Percentiles rank a stretch among this genome's conserved stretches.
phyloP scores from a whole-genome alignment of 345 rosid genomes.

The Diplotaxis tenuifolia region DNA sequence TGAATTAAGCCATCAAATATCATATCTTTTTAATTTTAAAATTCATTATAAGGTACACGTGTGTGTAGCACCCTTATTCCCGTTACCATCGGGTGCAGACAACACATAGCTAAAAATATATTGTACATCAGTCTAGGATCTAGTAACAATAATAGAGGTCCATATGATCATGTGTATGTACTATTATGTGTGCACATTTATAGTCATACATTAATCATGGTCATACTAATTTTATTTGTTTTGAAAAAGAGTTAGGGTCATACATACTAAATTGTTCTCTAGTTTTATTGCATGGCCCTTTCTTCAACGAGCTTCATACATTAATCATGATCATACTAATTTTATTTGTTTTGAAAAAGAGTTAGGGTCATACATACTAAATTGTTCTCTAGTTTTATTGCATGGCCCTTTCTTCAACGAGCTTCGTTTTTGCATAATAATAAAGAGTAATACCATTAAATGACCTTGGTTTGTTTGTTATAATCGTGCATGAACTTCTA shows the following conservation, averaged over 20 bases:
- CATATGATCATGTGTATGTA: not conserved
- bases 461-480: not conserved
- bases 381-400: not conserved
- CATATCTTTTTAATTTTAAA: not conserved
- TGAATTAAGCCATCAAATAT: not conserved
- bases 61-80: slow-evolving; percentile 6
- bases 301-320: not conserved
- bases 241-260: no score
- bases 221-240: no score
- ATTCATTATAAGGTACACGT: slow-evolving; percentile 16
- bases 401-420: not conserved
- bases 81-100: slow-evolving; percentile 24
- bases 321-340: no score
- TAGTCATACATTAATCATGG: not conserved
- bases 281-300: not conserved
- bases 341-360: no score
- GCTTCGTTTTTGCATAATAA: not conserved
- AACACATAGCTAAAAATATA: slow-evolving; percentile 21
- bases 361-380: no score
- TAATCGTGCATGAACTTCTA: no score
- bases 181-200: not conserved
- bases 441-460: not conserved
- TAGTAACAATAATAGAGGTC: slow-evolving; percentile 9
- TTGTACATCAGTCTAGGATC: slow-evolving; percentile 23
- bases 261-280: not conserved